Evolutionary conservation across 768 basidiomycete species (phyloP).

Genomic region (Antrodiella citrinella): DNA sequence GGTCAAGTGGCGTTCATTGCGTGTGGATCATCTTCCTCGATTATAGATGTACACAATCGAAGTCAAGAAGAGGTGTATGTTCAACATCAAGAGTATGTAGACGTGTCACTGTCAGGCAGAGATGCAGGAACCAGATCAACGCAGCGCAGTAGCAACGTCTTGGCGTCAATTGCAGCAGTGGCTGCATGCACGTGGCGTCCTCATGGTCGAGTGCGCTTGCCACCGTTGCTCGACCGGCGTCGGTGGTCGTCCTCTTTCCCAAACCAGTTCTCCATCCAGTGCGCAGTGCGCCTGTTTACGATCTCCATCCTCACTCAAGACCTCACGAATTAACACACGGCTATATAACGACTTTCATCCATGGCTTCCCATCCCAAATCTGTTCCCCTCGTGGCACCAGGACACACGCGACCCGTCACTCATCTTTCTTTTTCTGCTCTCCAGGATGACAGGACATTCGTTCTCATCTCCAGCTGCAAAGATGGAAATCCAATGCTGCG

Average conservation of each 20-base stretch:
- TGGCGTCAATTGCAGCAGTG: background rate
- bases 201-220: background rate
- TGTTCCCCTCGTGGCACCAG: slow-evolving; percentile 76
- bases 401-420: slow-evolving; percentile 83
- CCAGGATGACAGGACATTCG: slow-evolving; percentile 77
- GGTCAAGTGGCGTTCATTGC: too few species aligned
- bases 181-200: slow-evolving; percentile 9
- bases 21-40: too few species aligned
- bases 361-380: slow-evolving; percentile 37
- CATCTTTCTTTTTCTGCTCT: slow-evolving; percentile 89
- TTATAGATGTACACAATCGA: too few species aligned
- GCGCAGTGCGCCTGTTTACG: slow-evolving; percentile 15
- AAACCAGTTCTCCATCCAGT: slow-evolving; percentile 4
- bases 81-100: too few species aligned
- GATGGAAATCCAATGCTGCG: slow-evolving; percentile 97
- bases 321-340: background rate
- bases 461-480: slow-evolving; percentile 95
- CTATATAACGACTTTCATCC: slow-evolving; percentile 4
- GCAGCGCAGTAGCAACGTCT: too few species aligned
- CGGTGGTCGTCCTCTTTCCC: background rate
- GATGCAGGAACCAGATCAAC: too few species aligned
- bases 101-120: too few species aligned
- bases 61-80: too few species aligned
- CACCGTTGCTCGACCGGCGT: background rate
- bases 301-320: background rate